Conservation (phyloP, 1,139 yeast genomes). For the Yamadazyma trypodendri region DNA sequence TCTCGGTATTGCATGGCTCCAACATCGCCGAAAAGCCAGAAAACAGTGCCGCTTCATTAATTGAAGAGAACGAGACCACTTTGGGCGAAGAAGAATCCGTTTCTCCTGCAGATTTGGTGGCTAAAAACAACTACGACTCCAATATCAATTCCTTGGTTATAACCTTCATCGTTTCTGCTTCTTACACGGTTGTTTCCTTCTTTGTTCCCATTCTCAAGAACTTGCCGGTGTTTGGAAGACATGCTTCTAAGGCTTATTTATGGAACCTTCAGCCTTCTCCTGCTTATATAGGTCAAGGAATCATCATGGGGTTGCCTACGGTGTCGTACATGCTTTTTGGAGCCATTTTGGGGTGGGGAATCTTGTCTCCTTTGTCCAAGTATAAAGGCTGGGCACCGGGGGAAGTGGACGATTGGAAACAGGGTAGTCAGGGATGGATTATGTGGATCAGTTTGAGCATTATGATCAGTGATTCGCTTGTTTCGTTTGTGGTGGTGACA, state of each 20-base stretch:
- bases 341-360: slow-evolving; percentile 86
- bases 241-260: slow-evolving; percentile 62
- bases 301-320: slow-evolving; percentile 93
- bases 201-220: slow-evolving; percentile 67
- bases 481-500: slow-evolving; percentile 71
- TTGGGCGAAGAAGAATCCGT: background rate
- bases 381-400: slow-evolving; percentile 84
- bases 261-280: slow-evolving; percentile 97
- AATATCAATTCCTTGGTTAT: slow-evolving; percentile 56
- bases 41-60: background rate
- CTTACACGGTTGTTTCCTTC: slow-evolving; percentile 69
- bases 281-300: slow-evolving; percentile 96
- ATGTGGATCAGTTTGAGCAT: slow-evolving; percentile 91
- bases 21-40: slow-evolving; percentile 46
- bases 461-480: slow-evolving; percentile 90
- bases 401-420: slow-evolving; percentile 84
- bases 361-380: slow-evolving; percentile 78
- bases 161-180: slow-evolving; percentile 70
- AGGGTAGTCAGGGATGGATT: slow-evolving; percentile 97
- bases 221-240: slow-evolving; percentile 73
- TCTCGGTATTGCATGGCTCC: slow-evolving; percentile 79
- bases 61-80: background rate
- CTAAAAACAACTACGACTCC: slow-evolving; percentile 34
- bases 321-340: slow-evolving; percentile 91
- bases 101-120: background rate